Base-by-base conservation (phyloP, 2,329 filamentous ascomycete genomes). In the Aspergillus neoniger region DNA sequence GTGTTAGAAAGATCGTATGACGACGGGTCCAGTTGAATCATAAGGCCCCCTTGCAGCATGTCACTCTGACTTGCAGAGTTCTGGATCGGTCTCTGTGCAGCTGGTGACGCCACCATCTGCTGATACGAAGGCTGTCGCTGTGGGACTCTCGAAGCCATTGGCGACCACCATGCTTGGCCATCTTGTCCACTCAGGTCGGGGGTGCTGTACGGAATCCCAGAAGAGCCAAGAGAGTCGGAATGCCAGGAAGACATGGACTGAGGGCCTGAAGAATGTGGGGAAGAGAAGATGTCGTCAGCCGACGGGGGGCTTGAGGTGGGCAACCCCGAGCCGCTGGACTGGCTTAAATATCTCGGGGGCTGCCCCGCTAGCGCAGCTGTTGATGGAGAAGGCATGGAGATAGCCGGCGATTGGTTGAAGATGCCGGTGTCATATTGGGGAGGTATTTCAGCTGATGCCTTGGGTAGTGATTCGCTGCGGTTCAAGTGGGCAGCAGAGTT, bases 191-290 rank as follows among this genome's bases (percentile, higher is more conserved):
- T 73, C n/a, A 76, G 64, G 44, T 79, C 76, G 19, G 76, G 70
- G n/a, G 76, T 72, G 41, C 41, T 44, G 59, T 78, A 79, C 5
- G 76, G 70, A 54, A 78, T 64, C 59, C 69, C 63, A 47, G 76
- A 65, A 55, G 75, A 65, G 56, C 73, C 67, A 67, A 79, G 68
- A 60, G 73, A 65, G 62, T 78, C 76, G 28, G 75, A 72, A 65
- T 77, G 72, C 76, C 78, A 80, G 41, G 78, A 76, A 50, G 75
- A 73, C 57, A 79, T 64, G 36, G 75, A 74, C 12, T 76, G 70
- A 54, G 70, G 71, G 55, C 75, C 76, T 30, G 76, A 76, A 38
- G 75, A 76, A 65, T 76, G 72, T 49, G 76, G 71, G 52, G 76
- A 73, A 52, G 74, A 71, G 64, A 77, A 72, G 38, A 77, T 69